Evolutionary conservation across 768 basidiomycete species (phyloP).

Genomic region (Termitomyces sp.): DNA sequence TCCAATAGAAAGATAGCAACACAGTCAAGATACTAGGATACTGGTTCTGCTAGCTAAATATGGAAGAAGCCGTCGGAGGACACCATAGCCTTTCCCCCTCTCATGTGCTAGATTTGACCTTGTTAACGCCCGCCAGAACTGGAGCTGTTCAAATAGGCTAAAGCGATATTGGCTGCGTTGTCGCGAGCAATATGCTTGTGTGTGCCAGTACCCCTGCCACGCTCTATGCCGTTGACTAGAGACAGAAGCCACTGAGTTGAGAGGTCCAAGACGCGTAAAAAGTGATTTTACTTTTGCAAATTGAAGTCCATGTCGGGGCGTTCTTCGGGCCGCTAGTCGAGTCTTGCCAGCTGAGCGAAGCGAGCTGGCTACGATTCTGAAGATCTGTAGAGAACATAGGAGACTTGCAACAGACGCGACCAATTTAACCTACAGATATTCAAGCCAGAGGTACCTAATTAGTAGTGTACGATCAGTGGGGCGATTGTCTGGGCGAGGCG

Average conservation of each 20-base stretch:
- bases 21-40: slow-evolving; percentile 1
- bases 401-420: neutral
- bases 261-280: slow-evolving; percentile 8
- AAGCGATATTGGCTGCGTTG: slow-evolving; percentile 45
- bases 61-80: neutral
- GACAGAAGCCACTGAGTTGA: slow-evolving; percentile 12
- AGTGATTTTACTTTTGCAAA: slow-evolving; percentile 54
- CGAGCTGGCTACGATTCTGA: slow-evolving; percentile 40
- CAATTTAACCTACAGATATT: slow-evolving; percentile 33
- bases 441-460: slow-evolving; percentile 33
- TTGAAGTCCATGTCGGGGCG: slow-evolving; percentile 50
- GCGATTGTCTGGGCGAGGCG: neutral
- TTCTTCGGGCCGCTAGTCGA: slow-evolving; percentile 42
- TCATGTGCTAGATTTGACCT: neutral
- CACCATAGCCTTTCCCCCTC: neutral
- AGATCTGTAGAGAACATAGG: slow-evolving; percentile 41
- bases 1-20: neutral
- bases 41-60: slow-evolving; percentile 1
- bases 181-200: slow-evolving; percentile 52
- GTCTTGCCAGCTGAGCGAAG: slow-evolving; percentile 57
- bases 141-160: slow-evolving; percentile 32
- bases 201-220: slow-evolving; percentile 47
- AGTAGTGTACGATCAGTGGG: neutral
- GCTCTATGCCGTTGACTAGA: slow-evolving; percentile 50
- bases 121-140: neutral